phyloP scores from a whole-genome alignment of 805 yeast species.

The Pichia nakasei region DNA sequence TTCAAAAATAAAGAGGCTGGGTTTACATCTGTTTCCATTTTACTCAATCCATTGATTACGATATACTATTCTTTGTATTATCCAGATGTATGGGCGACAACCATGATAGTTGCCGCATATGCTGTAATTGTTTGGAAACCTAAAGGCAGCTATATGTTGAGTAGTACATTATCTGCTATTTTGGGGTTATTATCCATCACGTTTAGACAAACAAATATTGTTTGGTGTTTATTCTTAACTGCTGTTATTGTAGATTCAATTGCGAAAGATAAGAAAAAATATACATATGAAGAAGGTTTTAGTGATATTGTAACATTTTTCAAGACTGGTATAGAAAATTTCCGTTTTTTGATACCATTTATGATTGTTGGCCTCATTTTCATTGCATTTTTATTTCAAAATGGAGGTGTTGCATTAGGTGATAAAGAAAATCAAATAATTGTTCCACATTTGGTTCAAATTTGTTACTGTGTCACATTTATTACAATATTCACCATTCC shows the following conservation, averaged over 20 bases:
- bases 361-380: slow-evolving; percentile 44
- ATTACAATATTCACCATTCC: slow-evolving; percentile 63
- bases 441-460: slow-evolving; percentile 66
- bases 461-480: slow-evolving; percentile 69
- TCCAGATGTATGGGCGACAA: slow-evolving; percentile 90
- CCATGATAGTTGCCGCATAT: slow-evolving; percentile 50
- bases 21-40: slow-evolving; percentile 23
- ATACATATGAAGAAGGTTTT: slow-evolving; percentile 24
- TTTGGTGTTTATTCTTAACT: slow-evolving; percentile 68
- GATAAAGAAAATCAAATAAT: slow-evolving; percentile 80
- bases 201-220: slow-evolving; percentile 85
- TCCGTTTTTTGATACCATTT: slow-evolving; percentile 39
- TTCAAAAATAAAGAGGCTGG: slow-evolving; percentile 9
- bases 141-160: slow-evolving; percentile 12
- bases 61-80: slow-evolving; percentile 74
- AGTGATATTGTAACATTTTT: slow-evolving; percentile 17
- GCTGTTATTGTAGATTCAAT: slow-evolving; percentile 46
- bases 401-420: slow-evolving; percentile 86
- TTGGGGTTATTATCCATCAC: slow-evolving; percentile 55
- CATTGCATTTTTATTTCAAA: slow-evolving; percentile 46
- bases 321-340: slow-evolving; percentile 25
- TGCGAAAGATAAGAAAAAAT: slow-evolving; percentile 26
- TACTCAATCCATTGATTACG: slow-evolving; percentile 60
- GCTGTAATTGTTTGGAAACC: slow-evolving; percentile 34
- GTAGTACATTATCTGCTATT: slow-evolving; percentile 36